A percentile compares a stretch with the other conserved stretches of the same genome.
phyloP scores from a whole-genome alignment of 352 stramenopile species.

The Pythium aquatile region DNA sequence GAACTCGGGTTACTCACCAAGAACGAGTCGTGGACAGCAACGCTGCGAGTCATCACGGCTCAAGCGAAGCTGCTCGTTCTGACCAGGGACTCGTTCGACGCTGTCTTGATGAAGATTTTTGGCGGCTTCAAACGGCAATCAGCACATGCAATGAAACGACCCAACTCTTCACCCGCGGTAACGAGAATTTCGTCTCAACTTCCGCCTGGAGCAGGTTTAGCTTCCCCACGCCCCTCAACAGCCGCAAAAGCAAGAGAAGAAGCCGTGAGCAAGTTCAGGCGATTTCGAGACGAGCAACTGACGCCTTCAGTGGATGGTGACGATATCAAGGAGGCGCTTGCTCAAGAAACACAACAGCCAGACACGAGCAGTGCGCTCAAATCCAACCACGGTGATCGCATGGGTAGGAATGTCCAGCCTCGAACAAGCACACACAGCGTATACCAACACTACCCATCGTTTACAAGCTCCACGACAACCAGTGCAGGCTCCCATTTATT shows the following conservation, averaged over 20 bases:
- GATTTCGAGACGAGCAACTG: slow-evolving; percentile 4
- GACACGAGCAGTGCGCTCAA: neutral
- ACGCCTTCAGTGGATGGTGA: neutral
- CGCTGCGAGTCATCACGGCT: slow-evolving; percentile 23
- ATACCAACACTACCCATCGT: slow-evolving; percentile 41
- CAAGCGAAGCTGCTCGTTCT: slow-evolving; percentile 34
- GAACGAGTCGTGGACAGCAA: slow-evolving; percentile 37
- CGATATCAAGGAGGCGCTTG: neutral
- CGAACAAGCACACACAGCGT: neutral
- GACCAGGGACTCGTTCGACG: slow-evolving; percentile 38
- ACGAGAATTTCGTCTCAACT: slow-evolving; percentile 1
- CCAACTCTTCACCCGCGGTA: slow-evolving; percentile 36
- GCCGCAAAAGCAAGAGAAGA: slow-evolving; percentile 7
- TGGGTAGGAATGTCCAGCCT: neutral
- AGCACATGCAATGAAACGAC: slow-evolving; percentile 22
- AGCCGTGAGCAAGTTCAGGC: slow-evolving; percentile 10
- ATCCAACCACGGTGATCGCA: neutral
- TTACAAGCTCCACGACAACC: slow-evolving; percentile 11
- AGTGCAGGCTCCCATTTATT: slow-evolving; percentile 26
- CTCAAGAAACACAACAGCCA: neutral
- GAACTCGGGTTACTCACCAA: slow-evolving; percentile 50
- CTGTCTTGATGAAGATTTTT: slow-evolving; percentile 42
- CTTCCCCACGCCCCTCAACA: neutral
- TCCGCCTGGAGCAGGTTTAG: neutral
- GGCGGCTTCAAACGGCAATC: slow-evolving; percentile 31